These are phyloP conservation scores for Coniella vitis DNA, from an alignment of 2,329 filamentous ascomycete species.

Conservation along the genomic window DNA sequence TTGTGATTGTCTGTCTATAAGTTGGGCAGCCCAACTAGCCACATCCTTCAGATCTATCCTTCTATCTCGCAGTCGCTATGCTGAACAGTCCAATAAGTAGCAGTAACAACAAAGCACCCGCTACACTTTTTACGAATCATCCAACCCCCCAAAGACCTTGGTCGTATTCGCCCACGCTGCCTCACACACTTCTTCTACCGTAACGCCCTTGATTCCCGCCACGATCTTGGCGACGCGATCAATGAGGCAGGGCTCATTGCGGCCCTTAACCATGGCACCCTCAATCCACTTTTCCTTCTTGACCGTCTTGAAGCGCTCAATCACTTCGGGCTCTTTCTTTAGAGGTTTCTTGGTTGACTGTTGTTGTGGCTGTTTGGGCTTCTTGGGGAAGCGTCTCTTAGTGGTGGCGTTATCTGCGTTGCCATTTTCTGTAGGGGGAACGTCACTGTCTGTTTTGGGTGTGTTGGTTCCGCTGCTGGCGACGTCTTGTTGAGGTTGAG, in stretches of 20 bases:
- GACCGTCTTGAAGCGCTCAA: slow-evolving; percentile 69
- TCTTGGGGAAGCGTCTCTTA: slow-evolving; percentile 11
- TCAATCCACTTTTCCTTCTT: slow-evolving; percentile 95
- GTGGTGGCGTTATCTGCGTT: slow-evolving; percentile 14
- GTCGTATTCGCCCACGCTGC: slow-evolving; percentile 78
- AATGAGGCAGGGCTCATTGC: slow-evolving; percentile 89
- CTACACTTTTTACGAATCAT: slow-evolving; percentile 24
- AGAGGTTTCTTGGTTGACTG: slow-evolving; percentile 38
- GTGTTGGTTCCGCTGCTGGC: not conserved
- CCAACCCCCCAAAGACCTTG: slow-evolving; percentile 65
- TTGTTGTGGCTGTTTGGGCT: slow-evolving; percentile 26
- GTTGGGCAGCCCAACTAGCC: not conserved
- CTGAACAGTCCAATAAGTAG: too few relatives aligned
- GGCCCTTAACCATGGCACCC: slow-evolving; percentile 84
- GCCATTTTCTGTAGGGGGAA: slow-evolving; percentile 4
- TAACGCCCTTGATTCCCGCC: slow-evolving; percentile 74
- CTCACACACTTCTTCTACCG: slow-evolving; percentile 77
- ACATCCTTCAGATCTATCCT: slow-evolving; percentile 17
- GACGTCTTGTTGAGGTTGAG: not conserved
- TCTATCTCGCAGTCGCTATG: too few relatives aligned
- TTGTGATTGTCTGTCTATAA: not conserved
- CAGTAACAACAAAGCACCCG: slow-evolving; percentile 18
- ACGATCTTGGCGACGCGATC: slow-evolving; percentile 82
- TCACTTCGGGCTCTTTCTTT: slow-evolving; percentile 59
- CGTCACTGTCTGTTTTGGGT: not conserved